Percentiles rank a stretch among this genome's conserved stretches.
Conservation (phyloP, 176 grass and related monocot species). For the Rhipidocladum racemiflorum region DNA sequence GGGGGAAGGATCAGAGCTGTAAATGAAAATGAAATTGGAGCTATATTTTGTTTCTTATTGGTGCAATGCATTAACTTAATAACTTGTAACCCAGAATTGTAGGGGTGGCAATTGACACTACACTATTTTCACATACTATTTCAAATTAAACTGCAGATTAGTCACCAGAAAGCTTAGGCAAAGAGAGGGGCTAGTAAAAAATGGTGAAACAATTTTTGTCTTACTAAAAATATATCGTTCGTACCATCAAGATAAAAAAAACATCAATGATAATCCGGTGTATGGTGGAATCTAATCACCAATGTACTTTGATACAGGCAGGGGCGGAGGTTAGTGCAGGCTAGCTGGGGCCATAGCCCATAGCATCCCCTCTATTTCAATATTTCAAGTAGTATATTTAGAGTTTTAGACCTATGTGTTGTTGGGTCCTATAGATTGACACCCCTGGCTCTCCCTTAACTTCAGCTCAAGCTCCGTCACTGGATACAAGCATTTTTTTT, state of each 20-base stretch:
- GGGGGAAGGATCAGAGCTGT: background rate
- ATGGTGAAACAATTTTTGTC: background rate
- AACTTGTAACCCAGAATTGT: background rate
- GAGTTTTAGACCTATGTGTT: too few relatives aligned
- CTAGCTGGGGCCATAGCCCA: too few relatives aligned
- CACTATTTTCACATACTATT: background rate
- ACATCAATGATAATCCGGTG: background rate
- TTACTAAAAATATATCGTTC: background rate
- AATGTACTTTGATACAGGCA: background rate
- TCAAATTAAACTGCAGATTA: background rate
- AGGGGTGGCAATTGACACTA: background rate
- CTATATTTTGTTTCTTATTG: conserved; percentile 13
- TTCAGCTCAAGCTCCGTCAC: background rate
- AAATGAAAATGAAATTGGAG: conserved; percentile 9
- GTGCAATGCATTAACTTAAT: conserved; percentile 6
- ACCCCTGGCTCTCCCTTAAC: background rate
- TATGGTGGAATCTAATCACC: background rate
- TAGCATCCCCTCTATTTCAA: too few relatives aligned
- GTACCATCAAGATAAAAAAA: background rate
- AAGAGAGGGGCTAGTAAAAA: background rate
- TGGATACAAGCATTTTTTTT: background rate
- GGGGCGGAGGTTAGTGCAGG: background rate
- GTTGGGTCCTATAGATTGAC: too few relatives aligned
- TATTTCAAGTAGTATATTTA: too few relatives aligned
- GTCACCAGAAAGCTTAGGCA: background rate